Conservation (phyloP, 1,284 basidiomycete genomes). For the Leccinum fallax region DNA sequence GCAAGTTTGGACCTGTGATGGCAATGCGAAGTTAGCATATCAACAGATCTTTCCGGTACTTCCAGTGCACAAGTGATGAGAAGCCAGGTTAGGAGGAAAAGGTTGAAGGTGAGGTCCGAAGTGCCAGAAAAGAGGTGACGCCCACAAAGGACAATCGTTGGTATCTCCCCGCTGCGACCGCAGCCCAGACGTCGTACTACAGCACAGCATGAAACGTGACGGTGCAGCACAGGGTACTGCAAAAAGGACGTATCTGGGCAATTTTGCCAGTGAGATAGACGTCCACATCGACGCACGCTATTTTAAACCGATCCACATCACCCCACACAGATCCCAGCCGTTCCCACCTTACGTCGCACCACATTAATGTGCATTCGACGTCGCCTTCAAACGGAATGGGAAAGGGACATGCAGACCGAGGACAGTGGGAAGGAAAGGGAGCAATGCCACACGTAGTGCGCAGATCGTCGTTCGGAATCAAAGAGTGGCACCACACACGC, state of each 20-base stretch:
- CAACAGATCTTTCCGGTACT: slow-evolving; percentile 25
- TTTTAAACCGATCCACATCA: slow-evolving; percentile 41
- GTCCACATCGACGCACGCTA: slow-evolving; percentile 64
- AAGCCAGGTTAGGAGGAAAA: no score
- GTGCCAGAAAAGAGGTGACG: no score
- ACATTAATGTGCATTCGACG: slow-evolving; percentile 56
- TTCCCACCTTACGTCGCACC: slow-evolving; percentile 39
- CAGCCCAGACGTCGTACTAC: no score
- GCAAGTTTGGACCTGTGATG: slow-evolving; percentile 39
- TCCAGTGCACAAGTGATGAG: no score
- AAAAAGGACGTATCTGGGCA: slow-evolving; percentile 64
- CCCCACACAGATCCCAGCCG: slow-evolving; percentile 85
- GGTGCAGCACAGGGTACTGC: slow-evolving; percentile 6
- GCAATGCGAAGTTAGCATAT: slow-evolving; percentile 69
- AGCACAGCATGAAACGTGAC: no score
- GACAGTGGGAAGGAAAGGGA: slow-evolving; percentile 10
- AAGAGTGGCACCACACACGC: neutral
- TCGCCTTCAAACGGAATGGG: slow-evolving; percentile 58
- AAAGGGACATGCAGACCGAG: slow-evolving; percentile 5
- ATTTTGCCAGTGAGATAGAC: slow-evolving; percentile 92
- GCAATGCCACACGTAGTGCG: neutral
- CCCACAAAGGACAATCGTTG: no score
- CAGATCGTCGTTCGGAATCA: slow-evolving; percentile 22
- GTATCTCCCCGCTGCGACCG: no score
- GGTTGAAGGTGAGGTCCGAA: no score